phyloP scores from a whole-genome alignment of 2,329 filamentous ascomycete genomes.

The Bipolaris victoriae region DNA sequence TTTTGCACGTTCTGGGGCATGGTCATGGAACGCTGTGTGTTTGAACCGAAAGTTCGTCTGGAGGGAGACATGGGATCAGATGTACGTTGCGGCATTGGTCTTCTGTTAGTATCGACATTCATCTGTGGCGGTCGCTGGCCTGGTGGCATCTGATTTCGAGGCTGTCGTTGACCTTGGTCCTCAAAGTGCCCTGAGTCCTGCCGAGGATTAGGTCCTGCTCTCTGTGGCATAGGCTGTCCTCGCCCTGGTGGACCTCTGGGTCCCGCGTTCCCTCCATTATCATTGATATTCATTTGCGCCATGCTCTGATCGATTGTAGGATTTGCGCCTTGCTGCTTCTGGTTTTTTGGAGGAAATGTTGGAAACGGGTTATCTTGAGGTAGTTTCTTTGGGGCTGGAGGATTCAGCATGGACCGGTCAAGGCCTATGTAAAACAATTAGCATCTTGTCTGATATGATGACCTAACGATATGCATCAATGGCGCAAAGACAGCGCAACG shows the following conservation, averaged over 20 bases:
- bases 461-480: not conserved
- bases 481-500: slow-evolving; percentile 10
- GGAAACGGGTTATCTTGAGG: slow-evolving; percentile 58
- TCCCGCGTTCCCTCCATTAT: slow-evolving; percentile 23
- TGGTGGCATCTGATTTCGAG: slow-evolving; percentile 32
- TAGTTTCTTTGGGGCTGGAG: slow-evolving; percentile 33
- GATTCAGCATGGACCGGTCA: slow-evolving; percentile 40
- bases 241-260: slow-evolving; percentile 28
- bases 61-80: slow-evolving; percentile 36
- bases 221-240: slow-evolving; percentile 30
- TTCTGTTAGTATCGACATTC: slow-evolving; percentile 24
- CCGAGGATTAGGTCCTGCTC: slow-evolving; percentile 31
- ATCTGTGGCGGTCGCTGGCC: slow-evolving; percentile 35
- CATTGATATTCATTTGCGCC: slow-evolving; percentile 44
- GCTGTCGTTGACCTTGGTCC: slow-evolving; percentile 34
- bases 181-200: slow-evolving; percentile 48
- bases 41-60: slow-evolving; percentile 37
- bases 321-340: slow-evolving; percentile 16
- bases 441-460: not conserved
- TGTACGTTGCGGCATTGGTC: slow-evolving; percentile 22
- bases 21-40: slow-evolving; percentile 45
- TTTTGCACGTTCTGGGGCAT: slow-evolving; percentile 44
- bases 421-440: slow-evolving; percentile 31
- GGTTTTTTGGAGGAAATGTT: slow-evolving; percentile 49
- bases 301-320: slow-evolving; percentile 43